A percentile compares a stretch with the other conserved stretches of the same genome.
These are phyloP conservation scores for Lactarius sanguifluus DNA, from an alignment of 768 basidiomycete genomes.

Conservation along the genomic window DNA sequence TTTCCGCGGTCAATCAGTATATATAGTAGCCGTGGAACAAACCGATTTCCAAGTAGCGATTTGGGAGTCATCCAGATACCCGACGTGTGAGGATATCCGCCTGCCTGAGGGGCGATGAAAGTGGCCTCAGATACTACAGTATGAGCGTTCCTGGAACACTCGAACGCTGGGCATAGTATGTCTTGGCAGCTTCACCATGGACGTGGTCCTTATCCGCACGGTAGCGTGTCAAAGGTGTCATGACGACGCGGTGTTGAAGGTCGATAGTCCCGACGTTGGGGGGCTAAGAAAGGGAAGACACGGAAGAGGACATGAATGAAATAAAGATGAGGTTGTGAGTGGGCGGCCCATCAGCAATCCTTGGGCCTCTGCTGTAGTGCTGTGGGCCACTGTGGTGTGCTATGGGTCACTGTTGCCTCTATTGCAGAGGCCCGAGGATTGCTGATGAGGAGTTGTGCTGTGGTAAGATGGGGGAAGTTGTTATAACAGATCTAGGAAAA, in stretches of 20 bases:
- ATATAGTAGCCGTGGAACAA: neutral
- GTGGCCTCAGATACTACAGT: constrained; percentile 61
- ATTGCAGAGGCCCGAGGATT: no score
- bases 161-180: constrained; percentile 52
- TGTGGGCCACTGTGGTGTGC: no score
- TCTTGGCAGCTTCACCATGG: constrained; percentile 39
- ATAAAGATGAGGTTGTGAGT: neutral
- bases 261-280: constrained; percentile 43
- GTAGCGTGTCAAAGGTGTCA: constrained; percentile 53
- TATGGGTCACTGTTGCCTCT: no score
- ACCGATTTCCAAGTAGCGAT: constrained; percentile 51
- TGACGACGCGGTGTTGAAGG: constrained; percentile 51
- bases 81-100: constrained; percentile 51
- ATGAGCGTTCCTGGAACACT: constrained; percentile 51
- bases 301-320: constrained; percentile 8
- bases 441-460: neutral
- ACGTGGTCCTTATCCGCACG: constrained; percentile 42
- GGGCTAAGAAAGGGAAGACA: constrained; percentile 45
- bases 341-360: no score
- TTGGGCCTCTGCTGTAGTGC: no score
- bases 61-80: constrained; percentile 68
- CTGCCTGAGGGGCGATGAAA: constrained; percentile 49
- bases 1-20: constrained; percentile 34
- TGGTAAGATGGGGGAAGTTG: neutral
- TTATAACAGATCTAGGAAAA: neutral